Base-by-base conservation (phyloP, 768 basidiomycete species). In the Podaxis sp. region DNA sequence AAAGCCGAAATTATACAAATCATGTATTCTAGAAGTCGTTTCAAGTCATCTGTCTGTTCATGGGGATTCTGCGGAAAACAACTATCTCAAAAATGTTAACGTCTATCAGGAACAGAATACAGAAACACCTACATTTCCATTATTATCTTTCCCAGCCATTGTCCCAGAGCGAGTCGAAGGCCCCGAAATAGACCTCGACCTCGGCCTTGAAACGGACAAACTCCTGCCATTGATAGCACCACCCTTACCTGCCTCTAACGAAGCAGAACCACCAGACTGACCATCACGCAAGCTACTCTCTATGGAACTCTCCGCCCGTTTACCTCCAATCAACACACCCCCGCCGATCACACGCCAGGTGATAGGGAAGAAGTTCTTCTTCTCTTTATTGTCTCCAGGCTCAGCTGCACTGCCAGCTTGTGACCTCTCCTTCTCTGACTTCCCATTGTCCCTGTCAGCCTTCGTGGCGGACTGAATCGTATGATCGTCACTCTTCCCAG, bases 291-390 rank as follows among this genome's bases (percentile, higher is more conserved):
- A 36, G 10, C 22, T 33, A 44, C 44, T 40, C 59, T 54, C 60
- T 41, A 38, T 53, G 28, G 60, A 46, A 44, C 24, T 33, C n/a
- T 33, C 44, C 10, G 30, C 30, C 17, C 60, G 60, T 36, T 49
- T 62, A 52, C 84, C 64, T 80, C 82, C 79, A 38, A 91, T 80
- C 73, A 83, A 79, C n/a, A 91, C 90, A 2, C 90, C 90, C 13
- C 90, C 90, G 0, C 90, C 88, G 56, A 91, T 88, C 12, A 91
- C 89, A 48, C 90, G 81, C 90, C 90, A 91, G 3, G 82, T 80
- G 51, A 91, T 79, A 28, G 89, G 88, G 66, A 84, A 87, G 71
- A 77, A 88, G 62, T 81, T 80, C 65, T 75, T 85, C 26, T 69
- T 72, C 68, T 77, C 72, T 46, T 68, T 73, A 64, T 70, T 75